Evolutionary conservation across 192 early-diverging fungal genomes (phyloP), one percentile per base, ranked within the genome.

Genomic region (Podila clonocystis): DNA sequence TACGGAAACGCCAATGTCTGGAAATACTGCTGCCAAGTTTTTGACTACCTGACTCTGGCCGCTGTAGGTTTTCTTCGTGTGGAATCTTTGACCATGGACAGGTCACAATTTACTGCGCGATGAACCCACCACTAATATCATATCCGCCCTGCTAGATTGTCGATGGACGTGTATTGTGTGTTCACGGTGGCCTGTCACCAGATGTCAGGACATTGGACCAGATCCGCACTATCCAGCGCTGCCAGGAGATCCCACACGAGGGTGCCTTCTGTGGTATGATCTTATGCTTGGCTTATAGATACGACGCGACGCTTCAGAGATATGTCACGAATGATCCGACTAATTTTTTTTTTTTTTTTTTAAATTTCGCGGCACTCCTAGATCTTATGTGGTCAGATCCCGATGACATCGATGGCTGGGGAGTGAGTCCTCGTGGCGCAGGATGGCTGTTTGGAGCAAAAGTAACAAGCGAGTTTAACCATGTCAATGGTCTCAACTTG

Each of bases 321-420:
- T 45, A 45, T 45, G 41, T 45, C 41, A 17, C 41, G 41, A 36
- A 11, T 59, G 31, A 26, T 13, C 63, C 71, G 41, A 12, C 24
- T 45, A 45, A 41, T 38, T 13, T 19, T 24, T 19, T 19, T n/a
- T 66, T 15, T 45, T 38, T 13, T 19, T 24, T 19, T 19, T n/a
- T 66, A 9, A 33, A 38, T 26, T n/a, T 71, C 59, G 15, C 52
- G 1, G 9, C 34, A 11, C 34, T 36, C 26, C 0, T 79, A 94
- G 96, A 96, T 90, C 78, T 97, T 62, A 96, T 96, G 94, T 96
- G 95, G 95, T 95, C 94, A n/a, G 95, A 97, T 84, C 96, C 96
- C 17, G 96, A 97, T 75, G 95, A 97, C 49, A 95, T 96, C 76
- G 94, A 96, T 45, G 94, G 94, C 8, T 96, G 95, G 95, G 93